Evolutionary conservation across 345 rosid genomes (phyloP).

Genomic region (Hirschfeldia incana): DNA sequence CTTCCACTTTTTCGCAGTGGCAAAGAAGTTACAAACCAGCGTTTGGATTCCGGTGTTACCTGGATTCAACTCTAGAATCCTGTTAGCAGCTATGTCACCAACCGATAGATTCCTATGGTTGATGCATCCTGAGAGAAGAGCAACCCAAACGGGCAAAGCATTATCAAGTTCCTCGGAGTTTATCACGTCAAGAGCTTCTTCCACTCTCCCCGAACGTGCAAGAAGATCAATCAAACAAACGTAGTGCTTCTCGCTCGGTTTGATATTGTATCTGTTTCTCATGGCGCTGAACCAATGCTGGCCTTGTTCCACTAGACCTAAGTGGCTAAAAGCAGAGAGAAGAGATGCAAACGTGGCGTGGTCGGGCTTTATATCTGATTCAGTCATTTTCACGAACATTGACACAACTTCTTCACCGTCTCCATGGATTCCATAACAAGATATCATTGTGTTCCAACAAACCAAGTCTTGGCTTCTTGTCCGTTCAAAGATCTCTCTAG

Average conservation of each 20-base stretch:
- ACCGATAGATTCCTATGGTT: conserved; percentile 49
- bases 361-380: conserved; percentile 52
- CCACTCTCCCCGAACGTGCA: conserved; percentile 66
- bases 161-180: conserved; percentile 48
- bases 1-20: conserved; percentile 57
- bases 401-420: conserved; percentile 60
- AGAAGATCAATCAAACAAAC: conserved; percentile 74
- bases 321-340: conserved; percentile 74
- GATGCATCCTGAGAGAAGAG: conserved; percentile 79
- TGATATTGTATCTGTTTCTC: conserved; percentile 47
- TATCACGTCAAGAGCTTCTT: conserved; percentile 61
- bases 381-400: conserved; percentile 54
- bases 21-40: conserved; percentile 70
- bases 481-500: conserved; percentile 50
- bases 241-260: conserved; percentile 64
- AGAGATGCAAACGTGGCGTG: conserved; percentile 70
- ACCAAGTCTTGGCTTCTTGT: conserved; percentile 54
- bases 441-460: conserved; percentile 70
- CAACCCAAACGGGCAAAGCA: conserved; percentile 63
- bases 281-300: conserved; percentile 55
- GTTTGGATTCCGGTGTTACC: conserved; percentile 60
- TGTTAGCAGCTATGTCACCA: conserved; percentile 65
- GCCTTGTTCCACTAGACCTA: conserved; percentile 66
- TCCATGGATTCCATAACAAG: conserved; percentile 72
- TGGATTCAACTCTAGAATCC: conserved; percentile 56